Conservation (phyloP, 2,329 filamentous ascomycete genomes). For the Colletotrichum sp. region DNA sequence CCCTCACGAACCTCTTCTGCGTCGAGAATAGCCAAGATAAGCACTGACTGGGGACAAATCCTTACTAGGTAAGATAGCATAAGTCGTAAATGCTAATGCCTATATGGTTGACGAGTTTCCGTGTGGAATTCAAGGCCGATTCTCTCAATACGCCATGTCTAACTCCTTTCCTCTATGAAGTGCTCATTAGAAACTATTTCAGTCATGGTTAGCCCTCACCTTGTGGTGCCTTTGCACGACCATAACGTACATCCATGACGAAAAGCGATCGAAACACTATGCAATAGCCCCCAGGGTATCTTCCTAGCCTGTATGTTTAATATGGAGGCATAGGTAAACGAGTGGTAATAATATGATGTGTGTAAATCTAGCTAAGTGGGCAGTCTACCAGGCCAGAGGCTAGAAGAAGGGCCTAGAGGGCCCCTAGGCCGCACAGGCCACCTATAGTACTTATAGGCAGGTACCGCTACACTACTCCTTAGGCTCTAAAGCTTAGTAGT, state of each 20-base stretch:
- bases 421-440: too few relatives aligned
- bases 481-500: too few relatives aligned
- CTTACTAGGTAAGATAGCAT: neutral
- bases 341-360: too few relatives aligned
- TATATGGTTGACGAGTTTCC: neutral
- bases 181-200: neutral
- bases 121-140: neutral
- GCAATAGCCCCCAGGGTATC: neutral
- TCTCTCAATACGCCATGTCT: neutral
- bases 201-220: neutral
- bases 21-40: neutral
- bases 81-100: neutral
- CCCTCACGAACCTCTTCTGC: neutral
- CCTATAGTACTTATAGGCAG: too few relatives aligned
- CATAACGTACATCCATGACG: neutral
- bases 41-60: neutral
- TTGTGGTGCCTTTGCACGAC: neutral
- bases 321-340: too few relatives aligned
- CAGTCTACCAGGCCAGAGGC: too few relatives aligned
- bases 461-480: too few relatives aligned
- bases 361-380: too few relatives aligned
- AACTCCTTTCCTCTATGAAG: rapidly evolving
- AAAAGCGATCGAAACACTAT: neutral
- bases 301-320: too few relatives aligned
- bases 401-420: too few relatives aligned